phyloP scores from a whole-genome alignment of 148 eudicot genomes.

The Heliamphora exappendiculata region DNA sequence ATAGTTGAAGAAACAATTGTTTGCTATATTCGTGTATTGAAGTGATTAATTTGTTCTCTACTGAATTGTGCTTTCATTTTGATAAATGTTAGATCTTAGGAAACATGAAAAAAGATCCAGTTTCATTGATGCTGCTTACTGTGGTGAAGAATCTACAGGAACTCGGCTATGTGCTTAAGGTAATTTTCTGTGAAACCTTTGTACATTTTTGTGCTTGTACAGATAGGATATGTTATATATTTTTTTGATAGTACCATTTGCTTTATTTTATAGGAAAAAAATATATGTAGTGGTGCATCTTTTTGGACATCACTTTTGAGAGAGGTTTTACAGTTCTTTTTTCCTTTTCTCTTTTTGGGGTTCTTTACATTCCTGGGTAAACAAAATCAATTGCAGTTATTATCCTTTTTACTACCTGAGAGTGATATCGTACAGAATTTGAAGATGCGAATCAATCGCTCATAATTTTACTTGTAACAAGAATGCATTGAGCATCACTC shows the following conservation, averaged over 20 bases:
- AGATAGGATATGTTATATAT: neutral
- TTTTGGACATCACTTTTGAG: neutral
- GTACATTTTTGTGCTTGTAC: neutral
- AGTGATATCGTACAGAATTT: neutral
- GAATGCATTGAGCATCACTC: neutral
- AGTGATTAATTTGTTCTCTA: neutral
- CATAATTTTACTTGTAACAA: neutral
- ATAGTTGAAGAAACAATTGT: neutral
- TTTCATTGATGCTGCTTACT: constrained; percentile 67
- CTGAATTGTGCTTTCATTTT: constrained; percentile 14
- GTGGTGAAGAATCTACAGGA: constrained; percentile 59
- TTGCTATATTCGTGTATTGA: neutral
- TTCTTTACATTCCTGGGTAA: neutral
- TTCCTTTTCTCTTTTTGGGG: neutral
- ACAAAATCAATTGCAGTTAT: neutral
- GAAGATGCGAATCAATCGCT: neutral
- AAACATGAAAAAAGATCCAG: constrained; percentile 62
- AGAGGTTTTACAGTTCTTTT: neutral
- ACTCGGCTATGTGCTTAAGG: constrained; percentile 77
- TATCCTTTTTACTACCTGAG: neutral
- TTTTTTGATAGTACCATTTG: neutral
- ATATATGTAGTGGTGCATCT: neutral
- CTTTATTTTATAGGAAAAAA: neutral
- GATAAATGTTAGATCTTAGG: constrained; percentile 58
- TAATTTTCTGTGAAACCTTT: constrained; percentile 15